Base-by-base conservation (phyloP, 306 rosid species). In the Lagenaria siceraria region DNA sequence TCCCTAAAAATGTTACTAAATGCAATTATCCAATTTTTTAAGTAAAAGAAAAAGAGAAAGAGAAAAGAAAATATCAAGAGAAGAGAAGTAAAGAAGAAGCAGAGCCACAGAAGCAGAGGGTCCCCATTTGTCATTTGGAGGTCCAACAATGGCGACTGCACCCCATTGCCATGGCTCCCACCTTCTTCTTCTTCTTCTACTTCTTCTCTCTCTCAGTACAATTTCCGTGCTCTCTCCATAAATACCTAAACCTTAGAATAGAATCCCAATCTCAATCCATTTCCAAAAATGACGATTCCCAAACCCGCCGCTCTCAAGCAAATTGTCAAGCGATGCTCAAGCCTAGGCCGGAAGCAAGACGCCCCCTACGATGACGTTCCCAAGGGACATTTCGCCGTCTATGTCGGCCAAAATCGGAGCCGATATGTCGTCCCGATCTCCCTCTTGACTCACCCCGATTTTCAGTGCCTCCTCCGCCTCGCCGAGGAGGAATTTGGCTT, bases 401-500 rank as follows among this genome's bases (percentile, higher is more conserved):
- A 95, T 6, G 98, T 95, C 3, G 97, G 98, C 8, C 89, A 90
- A 55, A 90, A 90, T 62, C 77, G 97, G 79, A 92, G 83, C 53
- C 87, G 98, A 84, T 82, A 90, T 81, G 88, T 95, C 75, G 97
- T 95, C 4, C 97, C 98, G 1, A 95, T 95, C 74, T 92, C 97
- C 0, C 88, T 92, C 79, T 69, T 95, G 51, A 85, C 92, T 76
- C 96, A 90, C 74, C 97, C 97, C 0, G 82, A 90, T 81, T 95
- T 95, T 49, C 96, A 90, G n/a, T 85, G 88, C 17, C 97, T 95
- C 36, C 97, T 95, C 38, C 86, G 87, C 31, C 95, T 82, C 80
- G 97, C 98, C 6, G 98, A 95, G 78, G 98, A 95, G 74, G 98
- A 95, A 51, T 95, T 90, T 43, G 98, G 98, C 0, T 95, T 92